Percentiles rank a stretch among this genome's conserved stretches.
phyloP scores from a whole-genome alignment of 768 basidiomycete species.

The Hirschioporus abietinus region DNA sequence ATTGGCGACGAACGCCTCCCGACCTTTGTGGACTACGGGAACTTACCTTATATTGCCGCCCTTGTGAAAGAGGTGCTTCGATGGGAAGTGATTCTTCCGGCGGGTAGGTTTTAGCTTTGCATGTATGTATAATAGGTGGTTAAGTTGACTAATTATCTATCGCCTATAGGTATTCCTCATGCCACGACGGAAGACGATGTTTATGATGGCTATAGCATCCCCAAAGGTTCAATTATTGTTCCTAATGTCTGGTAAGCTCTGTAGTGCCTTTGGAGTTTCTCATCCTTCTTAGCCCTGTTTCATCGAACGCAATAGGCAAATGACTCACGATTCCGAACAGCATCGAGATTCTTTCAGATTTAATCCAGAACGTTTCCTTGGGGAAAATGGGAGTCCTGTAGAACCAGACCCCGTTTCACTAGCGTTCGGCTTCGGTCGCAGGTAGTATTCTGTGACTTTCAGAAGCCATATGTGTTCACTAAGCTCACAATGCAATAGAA shows the following conservation, averaged over 20 bases:
- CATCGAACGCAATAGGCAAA: conserved; percentile 15
- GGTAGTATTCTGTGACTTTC: background rate
- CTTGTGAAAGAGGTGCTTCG: conserved; percentile 28
- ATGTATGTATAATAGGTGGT: background rate
- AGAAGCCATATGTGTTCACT: too few species aligned
- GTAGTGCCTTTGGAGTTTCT: background rate
- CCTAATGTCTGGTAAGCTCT: conserved; percentile 30
- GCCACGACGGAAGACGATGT: conserved; percentile 24
- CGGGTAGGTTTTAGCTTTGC: conserved; percentile 7
- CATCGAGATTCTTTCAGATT: conserved; percentile 30
- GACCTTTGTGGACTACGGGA: conserved; percentile 22
- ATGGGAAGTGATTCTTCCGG: conserved; percentile 18
- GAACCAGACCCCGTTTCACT: conserved; percentile 20
- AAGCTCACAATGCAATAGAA: background rate
- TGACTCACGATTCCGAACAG: conserved; percentile 26
- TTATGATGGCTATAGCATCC: conserved; percentile 30
- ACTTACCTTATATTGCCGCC: conserved; percentile 32
- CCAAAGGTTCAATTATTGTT: conserved; percentile 42
- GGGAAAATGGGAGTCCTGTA: conserved; percentile 10
- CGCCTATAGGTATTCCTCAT: conserved; percentile 22
- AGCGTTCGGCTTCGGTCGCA: conserved; percentile 26
- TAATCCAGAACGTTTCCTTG: conserved; percentile 28
- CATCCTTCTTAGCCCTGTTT: background rate
- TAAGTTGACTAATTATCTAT: background rate
- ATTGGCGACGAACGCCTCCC: conserved; percentile 31